Percentiles rank a stretch among this genome's conserved stretches.
These are phyloP conservation scores for Penicillium janthinellum DNA, from an alignment of 2,329 filamentous ascomycete genomes.

Conservation along the genomic window DNA sequence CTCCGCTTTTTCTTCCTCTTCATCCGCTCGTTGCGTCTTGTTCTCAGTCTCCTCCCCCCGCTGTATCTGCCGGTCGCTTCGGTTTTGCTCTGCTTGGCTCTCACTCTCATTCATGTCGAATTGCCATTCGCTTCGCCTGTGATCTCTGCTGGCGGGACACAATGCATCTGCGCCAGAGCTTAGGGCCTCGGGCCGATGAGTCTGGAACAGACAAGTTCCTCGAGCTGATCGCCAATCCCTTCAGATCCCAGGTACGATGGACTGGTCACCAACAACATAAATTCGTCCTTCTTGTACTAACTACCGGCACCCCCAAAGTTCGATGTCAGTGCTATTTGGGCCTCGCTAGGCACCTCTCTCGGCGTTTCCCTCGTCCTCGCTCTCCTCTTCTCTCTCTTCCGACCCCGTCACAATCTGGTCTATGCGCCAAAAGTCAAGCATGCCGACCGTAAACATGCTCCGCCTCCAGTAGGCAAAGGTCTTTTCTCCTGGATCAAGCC, in stretches of 20 bases:
- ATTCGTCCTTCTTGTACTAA: slow-evolving; percentile 4
- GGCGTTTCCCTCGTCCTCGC: slow-evolving; percentile 73
- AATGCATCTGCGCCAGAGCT: slow-evolving; percentile 30
- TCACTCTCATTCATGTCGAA: slow-evolving; percentile 16
- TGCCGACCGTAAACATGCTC: slow-evolving; percentile 85
- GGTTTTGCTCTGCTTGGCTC: not conserved
- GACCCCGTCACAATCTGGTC: slow-evolving; percentile 87
- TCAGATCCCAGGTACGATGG: slow-evolving; percentile 44
- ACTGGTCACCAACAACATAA: not conserved
- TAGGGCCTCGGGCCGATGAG: slow-evolving; percentile 28
- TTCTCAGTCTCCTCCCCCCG: slow-evolving; percentile 9
- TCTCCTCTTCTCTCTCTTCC: slow-evolving; percentile 81
- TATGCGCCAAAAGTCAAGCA: slow-evolving; percentile 94
- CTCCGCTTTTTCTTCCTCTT: slow-evolving; percentile 15
- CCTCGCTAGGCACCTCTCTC: slow-evolving; percentile 78
- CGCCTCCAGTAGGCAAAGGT: slow-evolving; percentile 83
- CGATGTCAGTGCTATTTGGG: slow-evolving; percentile 66
- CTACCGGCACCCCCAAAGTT: slow-evolving; percentile 45
- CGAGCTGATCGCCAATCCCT: slow-evolving; percentile 48
- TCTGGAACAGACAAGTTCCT: slow-evolving; percentile 43
- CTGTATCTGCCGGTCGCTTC: slow-evolving; percentile 11
- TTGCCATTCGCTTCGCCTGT: slow-evolving; percentile 20
- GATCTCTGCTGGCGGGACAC: slow-evolving; percentile 13
- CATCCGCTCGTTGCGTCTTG: slow-evolving; percentile 2
- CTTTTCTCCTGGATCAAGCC: slow-evolving; percentile 84